Conservation (phyloP, 2,329 filamentous ascomycete species). For the Chaetomiaceae sp. region DNA sequence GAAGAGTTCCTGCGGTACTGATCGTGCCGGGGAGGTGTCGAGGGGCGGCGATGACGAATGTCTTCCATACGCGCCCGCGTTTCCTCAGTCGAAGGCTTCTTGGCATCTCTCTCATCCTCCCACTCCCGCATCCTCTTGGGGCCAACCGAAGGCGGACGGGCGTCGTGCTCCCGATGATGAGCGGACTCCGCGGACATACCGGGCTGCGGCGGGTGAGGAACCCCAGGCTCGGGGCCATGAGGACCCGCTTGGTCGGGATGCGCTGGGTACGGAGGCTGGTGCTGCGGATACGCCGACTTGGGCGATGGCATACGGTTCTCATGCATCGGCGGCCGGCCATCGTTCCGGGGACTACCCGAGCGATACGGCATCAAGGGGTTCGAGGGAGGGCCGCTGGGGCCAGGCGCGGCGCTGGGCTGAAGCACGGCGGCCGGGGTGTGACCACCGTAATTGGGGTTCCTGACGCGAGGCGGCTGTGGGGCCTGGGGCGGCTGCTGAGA, state of each 20-base stretch:
- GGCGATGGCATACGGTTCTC: slow-evolving; percentile 90
- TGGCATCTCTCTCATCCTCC: slow-evolving; percentile 75
- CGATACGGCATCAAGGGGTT: slow-evolving; percentile 67
- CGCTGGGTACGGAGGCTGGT: slow-evolving; percentile 64
- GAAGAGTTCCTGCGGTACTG: slow-evolving; percentile 73
- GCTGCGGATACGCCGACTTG: slow-evolving; percentile 77
- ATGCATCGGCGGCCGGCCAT: slow-evolving; percentile 68
- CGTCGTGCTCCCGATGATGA: slow-evolving; percentile 59
- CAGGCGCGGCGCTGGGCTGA: slow-evolving; percentile 32
- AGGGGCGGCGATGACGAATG: slow-evolving; percentile 70
- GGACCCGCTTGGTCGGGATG: slow-evolving; percentile 61
- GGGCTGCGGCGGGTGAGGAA: slow-evolving; percentile 50
- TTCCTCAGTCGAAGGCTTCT: slow-evolving; percentile 88
- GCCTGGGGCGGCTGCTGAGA: slow-evolving; percentile 35
- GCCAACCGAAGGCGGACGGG: slow-evolving; percentile 71
- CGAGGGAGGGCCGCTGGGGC: slow-evolving; percentile 41
- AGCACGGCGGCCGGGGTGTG: slow-evolving; percentile 42
- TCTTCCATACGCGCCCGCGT: slow-evolving; percentile 82
- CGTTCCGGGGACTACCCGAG: slow-evolving; percentile 73
- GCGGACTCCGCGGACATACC: slow-evolving; percentile 61
- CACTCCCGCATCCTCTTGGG: slow-evolving; percentile 87
- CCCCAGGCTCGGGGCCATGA: slow-evolving; percentile 64
- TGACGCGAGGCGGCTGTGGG: slow-evolving; percentile 43
- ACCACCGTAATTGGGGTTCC: slow-evolving; percentile 57
- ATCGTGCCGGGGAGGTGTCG: slow-evolving; percentile 62